These are phyloP conservation scores for Populus pruinosa DNA, from an alignment of 345 rosid genomes.

Conservation along the genomic window DNA sequence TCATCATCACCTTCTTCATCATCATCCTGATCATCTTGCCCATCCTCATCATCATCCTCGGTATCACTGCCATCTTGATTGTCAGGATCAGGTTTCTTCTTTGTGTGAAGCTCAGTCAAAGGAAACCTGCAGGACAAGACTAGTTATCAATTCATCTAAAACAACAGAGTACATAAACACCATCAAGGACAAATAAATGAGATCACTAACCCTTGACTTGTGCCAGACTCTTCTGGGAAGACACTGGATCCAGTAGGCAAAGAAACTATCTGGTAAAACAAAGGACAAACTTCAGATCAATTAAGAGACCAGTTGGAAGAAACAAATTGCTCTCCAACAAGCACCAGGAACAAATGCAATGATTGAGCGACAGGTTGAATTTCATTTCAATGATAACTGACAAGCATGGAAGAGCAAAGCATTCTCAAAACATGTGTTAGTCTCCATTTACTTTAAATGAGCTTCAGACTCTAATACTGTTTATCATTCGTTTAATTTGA, in stretches of 20 bases:
- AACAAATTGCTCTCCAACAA: background rate
- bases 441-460: background rate
- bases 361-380: background rate
- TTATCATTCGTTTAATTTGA: background rate
- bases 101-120: constrained; percentile 29
- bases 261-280: constrained; percentile 33
- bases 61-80: constrained; percentile 48
- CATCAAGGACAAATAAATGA: constrained; percentile 6
- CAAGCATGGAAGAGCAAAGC: background rate
- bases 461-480: background rate
- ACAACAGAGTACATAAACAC: background rate
- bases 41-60: constrained; percentile 43
- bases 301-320: background rate
- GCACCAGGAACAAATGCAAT: background rate
- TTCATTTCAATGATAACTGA: background rate
- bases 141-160: background rate
- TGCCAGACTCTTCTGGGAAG: constrained; percentile 23
- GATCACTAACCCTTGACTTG: constrained; percentile 33
- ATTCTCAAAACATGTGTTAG: background rate
- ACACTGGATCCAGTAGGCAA: constrained; percentile 23
- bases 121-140: constrained; percentile 42
- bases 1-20: constrained; percentile 43
- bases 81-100: constrained; percentile 38
- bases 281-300: constrained; percentile 4
- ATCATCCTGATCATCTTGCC: constrained; percentile 34